These are phyloP conservation scores for Tricholoma hemisulphureum DNA, from an alignment of 768 basidiomycete species.

Conservation along the genomic window DNA sequence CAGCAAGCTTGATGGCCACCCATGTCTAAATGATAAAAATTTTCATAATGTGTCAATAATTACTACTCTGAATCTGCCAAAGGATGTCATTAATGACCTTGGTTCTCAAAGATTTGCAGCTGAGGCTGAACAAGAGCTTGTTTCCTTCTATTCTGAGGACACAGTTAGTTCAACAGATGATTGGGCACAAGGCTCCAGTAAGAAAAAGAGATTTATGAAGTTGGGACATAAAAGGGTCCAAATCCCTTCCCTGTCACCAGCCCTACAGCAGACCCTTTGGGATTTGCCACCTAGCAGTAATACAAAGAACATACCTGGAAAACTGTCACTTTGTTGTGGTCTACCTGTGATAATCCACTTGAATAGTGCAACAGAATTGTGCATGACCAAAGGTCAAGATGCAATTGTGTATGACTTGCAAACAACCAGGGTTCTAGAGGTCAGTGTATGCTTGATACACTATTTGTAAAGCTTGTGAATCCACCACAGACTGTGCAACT, in stretches of 20 bases:
- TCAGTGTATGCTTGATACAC: slow-evolving; percentile 3
- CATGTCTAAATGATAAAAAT: slow-evolving; percentile 9
- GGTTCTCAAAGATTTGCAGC: slow-evolving; percentile 28
- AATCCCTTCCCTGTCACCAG: too few relatives aligned
- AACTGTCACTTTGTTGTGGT: slow-evolving; percentile 28
- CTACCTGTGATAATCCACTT: slow-evolving; percentile 32
- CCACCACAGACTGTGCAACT: slow-evolving; percentile 3
- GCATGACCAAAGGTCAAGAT: slow-evolving; percentile 34
- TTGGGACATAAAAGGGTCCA: background rate
- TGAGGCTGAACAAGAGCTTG: slow-evolving; percentile 22
- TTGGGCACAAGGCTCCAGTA: background rate
- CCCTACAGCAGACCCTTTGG: slow-evolving; percentile 22
- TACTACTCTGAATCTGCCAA: slow-evolving; percentile 25
- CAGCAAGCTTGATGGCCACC: background rate
- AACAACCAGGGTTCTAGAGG: background rate
- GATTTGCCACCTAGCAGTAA: slow-evolving; percentile 19
- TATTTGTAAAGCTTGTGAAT: slow-evolving; percentile 7
- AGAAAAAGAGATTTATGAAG: slow-evolving; percentile 1
- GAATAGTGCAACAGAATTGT: too few relatives aligned
- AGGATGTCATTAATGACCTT: slow-evolving; percentile 31
- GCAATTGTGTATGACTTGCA: slow-evolving; percentile 28
- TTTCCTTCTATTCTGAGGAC: slow-evolving; percentile 25
- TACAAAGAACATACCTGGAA: slow-evolving; percentile 24
- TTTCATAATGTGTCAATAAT: slow-evolving; percentile 35
- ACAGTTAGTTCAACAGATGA: background rate